phyloP scores from a whole-genome alignment of 768 basidiomycete genomes.

The Mycena belliarum region DNA sequence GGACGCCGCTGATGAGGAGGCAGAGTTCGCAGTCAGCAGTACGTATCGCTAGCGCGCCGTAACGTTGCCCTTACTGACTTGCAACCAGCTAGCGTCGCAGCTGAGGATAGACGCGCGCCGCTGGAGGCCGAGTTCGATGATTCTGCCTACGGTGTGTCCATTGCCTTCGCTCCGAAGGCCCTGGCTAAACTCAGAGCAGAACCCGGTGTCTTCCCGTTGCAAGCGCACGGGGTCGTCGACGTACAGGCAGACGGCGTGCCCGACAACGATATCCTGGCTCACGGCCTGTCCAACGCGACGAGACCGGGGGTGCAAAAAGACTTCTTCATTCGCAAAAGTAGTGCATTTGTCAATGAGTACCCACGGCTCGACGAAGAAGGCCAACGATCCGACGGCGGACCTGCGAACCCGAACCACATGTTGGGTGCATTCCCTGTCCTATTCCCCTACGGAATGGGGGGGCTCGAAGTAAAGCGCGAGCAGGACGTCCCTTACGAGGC shows the following conservation, averaged over 20 bases:
- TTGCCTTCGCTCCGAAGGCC: background rate
- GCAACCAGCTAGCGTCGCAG: background rate
- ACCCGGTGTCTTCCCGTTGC: background rate
- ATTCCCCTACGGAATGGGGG: slow-evolving; percentile 39
- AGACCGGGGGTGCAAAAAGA: no score
- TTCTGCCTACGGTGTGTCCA: no score
- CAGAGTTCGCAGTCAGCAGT: background rate
- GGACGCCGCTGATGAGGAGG: background rate
- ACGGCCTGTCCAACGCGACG: slow-evolving; percentile 5
- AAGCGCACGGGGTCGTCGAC: slow-evolving; percentile 1
- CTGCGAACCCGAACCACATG: no score
- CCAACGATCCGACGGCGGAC: no score
- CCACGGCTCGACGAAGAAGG: no score
- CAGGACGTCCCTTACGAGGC: slow-evolving; percentile 27
- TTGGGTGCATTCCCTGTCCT: no score
- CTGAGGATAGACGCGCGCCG: background rate
- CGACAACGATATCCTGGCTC: background rate
- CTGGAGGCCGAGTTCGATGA: no score
- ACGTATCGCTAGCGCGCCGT: no score
- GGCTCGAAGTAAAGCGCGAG: slow-evolving; percentile 28
- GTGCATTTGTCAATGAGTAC: slow-evolving; percentile 33
- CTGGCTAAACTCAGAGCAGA: background rate
- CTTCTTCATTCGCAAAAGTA: slow-evolving; percentile 19
- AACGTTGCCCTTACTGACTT: no score
- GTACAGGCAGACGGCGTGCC: background rate